Evolutionary conservation across 1,284 basidiomycete genomes (phyloP).

Genomic region (Pseudomicrostroma phylloplanum): DNA sequence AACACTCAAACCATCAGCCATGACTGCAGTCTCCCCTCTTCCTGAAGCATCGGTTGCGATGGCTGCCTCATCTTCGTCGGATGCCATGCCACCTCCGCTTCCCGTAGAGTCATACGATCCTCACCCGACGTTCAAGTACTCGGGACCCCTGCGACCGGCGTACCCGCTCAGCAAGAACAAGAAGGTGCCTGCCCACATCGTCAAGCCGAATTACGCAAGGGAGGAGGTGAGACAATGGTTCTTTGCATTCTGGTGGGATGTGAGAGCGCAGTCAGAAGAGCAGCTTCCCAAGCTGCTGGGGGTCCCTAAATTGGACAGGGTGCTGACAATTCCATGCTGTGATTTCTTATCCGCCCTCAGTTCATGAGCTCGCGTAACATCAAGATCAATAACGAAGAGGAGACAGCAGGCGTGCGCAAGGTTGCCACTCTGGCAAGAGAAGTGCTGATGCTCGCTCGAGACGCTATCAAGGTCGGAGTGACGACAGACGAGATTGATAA

Average conservation of each 20-base stretch:
- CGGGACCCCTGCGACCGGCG: constrained; percentile 29
- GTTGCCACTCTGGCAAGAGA: constrained; percentile 70
- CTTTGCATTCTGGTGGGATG: constrained; percentile 20
- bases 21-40: too few relatives aligned
- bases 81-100: not conserved
- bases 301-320: not conserved
- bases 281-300: not conserved
- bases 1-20: too few relatives aligned
- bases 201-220: constrained; percentile 47
- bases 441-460: constrained; percentile 81
- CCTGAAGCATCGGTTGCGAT: too few relatives aligned
- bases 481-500: constrained; percentile 87
- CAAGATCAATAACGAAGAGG: constrained; percentile 34
- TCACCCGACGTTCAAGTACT: not conserved
- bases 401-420: constrained; percentile 43
- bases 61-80: too few relatives aligned
- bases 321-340: too few relatives aligned
- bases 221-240: constrained; percentile 39
- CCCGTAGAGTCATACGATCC: constrained; percentile 1
- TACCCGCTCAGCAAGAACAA: constrained; percentile 45
- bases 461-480: constrained; percentile 76
- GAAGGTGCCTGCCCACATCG: constrained; percentile 41
- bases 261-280: constrained; percentile 9
- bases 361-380: constrained; percentile 42
- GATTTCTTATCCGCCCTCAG: constrained; percentile 14